phyloP scores from a whole-genome alignment of 352 stramenopile species.

The Pythium insidiosum region DNA sequence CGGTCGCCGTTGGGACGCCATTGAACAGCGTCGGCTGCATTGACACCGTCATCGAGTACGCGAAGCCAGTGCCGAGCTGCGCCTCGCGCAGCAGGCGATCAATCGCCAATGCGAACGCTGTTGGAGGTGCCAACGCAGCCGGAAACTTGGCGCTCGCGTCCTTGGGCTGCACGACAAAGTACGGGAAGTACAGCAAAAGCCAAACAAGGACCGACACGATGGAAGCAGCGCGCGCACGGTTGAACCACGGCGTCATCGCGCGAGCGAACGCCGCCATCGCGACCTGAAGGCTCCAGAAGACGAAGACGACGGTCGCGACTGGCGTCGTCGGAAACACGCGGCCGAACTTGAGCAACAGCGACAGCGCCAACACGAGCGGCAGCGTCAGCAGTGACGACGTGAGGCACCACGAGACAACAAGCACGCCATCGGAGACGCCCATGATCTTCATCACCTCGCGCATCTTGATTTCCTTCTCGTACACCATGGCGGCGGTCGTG shows the following conservation, averaged over 20 bases:
- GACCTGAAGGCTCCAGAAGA: constrained; percentile 57
- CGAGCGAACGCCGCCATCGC: constrained; percentile 60
- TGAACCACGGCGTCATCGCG: constrained; percentile 58
- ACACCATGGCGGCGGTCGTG: constrained; percentile 61
- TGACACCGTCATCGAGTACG: constrained; percentile 36
- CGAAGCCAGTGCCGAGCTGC: constrained; percentile 49
- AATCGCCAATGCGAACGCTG: constrained; percentile 56
- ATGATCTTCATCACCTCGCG: constrained; percentile 84
- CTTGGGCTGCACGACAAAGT: constrained; percentile 47
- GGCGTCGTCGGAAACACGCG: constrained; percentile 54
- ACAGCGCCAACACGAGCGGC: constrained; percentile 13
- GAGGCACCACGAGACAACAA: constrained; percentile 58
- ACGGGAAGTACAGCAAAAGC: constrained; percentile 70
- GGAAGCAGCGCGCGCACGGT: constrained; percentile 51
- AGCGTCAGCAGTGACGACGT: constrained; percentile 41
- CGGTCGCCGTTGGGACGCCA: constrained; percentile 28
- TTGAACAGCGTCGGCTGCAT: constrained; percentile 24
- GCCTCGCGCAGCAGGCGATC: constrained; percentile 50
- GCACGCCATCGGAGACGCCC: constrained; percentile 50
- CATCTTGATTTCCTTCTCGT: constrained; percentile 74
- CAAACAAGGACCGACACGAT: constrained; percentile 61
- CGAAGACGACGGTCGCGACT: constrained; percentile 46
- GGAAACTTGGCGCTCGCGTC: constrained; percentile 24
- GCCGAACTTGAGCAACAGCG: constrained; percentile 41
- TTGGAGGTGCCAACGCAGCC: constrained; percentile 46